phyloP scores from a whole-genome alignment of 2,329 filamentous ascomycete genomes.

The Knufia petricola region DNA sequence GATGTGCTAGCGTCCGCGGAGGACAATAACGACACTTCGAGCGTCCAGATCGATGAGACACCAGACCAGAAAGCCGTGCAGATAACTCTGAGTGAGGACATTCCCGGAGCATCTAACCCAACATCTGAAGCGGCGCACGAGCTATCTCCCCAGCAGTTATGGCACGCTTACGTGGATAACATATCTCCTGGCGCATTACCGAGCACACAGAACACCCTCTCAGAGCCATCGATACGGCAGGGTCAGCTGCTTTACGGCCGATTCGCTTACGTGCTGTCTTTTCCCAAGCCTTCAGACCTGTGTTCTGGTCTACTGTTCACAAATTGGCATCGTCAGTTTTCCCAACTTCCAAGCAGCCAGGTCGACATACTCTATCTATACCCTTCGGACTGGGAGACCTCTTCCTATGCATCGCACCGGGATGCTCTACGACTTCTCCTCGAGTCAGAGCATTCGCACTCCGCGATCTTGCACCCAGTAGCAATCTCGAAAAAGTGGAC shows the following conservation, averaged over 20 bases:
- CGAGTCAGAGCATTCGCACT: slow-evolving; percentile 31
- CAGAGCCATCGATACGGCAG: background rate
- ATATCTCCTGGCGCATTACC: background rate
- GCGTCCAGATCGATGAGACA: background rate
- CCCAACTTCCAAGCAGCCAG: slow-evolving; percentile 26
- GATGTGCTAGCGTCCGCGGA: slow-evolving; percentile 8
- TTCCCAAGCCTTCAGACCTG: slow-evolving; percentile 34
- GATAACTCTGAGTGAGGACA: background rate
- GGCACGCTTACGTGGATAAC: slow-evolving; percentile 1
- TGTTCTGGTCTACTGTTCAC: slow-evolving; percentile 38
- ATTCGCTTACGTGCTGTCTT: slow-evolving; percentile 33
- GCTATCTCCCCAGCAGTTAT: background rate
- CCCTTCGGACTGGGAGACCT: slow-evolving; percentile 35
- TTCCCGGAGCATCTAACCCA: background rate
- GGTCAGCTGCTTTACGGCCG: background rate
- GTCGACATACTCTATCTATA: slow-evolving; percentile 39
- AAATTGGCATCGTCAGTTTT: slow-evolving; percentile 23
- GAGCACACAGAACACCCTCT: background rate
- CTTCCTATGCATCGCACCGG: slow-evolving; percentile 12
- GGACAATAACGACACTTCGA: slow-evolving; percentile 8
- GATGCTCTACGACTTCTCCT: slow-evolving; percentile 31
- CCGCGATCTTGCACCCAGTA: slow-evolving; percentile 27
- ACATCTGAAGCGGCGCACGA: background rate
- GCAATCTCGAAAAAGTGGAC: slow-evolving; percentile 14
- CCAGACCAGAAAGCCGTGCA: background rate